phyloP scores from a whole-genome alignment of 2,329 filamentous ascomycete species.

The Plectosphaerella sp. region DNA sequence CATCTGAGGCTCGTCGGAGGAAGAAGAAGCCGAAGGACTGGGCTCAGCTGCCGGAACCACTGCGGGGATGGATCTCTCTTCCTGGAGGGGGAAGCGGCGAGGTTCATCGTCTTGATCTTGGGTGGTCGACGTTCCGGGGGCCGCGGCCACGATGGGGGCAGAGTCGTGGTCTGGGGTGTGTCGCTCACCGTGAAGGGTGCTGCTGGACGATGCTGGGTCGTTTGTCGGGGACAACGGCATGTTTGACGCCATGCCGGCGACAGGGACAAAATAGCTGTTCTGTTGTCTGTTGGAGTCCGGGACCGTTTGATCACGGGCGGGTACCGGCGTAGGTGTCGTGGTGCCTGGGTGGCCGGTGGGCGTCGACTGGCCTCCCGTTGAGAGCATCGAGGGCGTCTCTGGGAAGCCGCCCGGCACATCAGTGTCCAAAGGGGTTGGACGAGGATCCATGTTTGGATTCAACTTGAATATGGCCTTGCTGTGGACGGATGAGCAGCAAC shows the following conservation, averaged over 20 bases:
- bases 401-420: slow-evolving; percentile 27
- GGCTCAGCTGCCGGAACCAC: background rate
- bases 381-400: slow-evolving; percentile 18
- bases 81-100: background rate
- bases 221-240: background rate
- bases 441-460: slow-evolving; percentile 18
- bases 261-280: slow-evolving; percentile 4
- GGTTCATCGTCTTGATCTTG: background rate
- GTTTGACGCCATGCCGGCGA: background rate
- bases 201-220: background rate
- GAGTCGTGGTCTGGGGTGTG: background rate
- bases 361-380: slow-evolving; percentile 9
- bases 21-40: background rate
- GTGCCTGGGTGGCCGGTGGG: slow-evolving; percentile 1
- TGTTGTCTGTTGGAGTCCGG: slow-evolving; percentile 4
- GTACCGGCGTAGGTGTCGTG: background rate
- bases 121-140: background rate
- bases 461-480: background rate
- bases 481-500: background rate
- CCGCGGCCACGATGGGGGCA: background rate
- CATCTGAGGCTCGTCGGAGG: slow-evolving; percentile 13
- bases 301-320: background rate
- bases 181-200: background rate
- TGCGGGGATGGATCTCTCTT: background rate
- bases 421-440: slow-evolving; percentile 21